Conservation (phyloP, 129 eudicot species). For the Flaveria linearis region DNA sequence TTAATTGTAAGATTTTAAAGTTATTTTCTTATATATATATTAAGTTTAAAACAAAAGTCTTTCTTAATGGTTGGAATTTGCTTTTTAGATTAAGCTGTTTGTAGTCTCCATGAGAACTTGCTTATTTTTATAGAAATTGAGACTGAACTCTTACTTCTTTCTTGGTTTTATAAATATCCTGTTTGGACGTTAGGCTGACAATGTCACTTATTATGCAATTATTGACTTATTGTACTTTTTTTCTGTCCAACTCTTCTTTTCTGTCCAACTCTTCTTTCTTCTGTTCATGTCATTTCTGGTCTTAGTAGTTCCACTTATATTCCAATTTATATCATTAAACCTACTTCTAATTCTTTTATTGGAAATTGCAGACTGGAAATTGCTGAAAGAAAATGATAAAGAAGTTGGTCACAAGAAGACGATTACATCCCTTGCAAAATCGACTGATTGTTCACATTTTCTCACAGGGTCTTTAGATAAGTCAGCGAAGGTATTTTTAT, state of each 20-base stretch:
- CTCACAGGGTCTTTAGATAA: conserved; percentile 83
- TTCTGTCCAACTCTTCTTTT: no score
- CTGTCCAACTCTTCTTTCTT: no score
- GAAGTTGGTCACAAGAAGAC: conserved; percentile 78
- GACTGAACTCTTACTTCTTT: no score
- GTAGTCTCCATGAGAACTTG: not conserved
- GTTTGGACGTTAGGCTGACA: no score
- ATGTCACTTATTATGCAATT: no score
- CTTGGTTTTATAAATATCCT: no score
- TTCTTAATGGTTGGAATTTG: not conserved
- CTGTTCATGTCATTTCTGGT: no score
- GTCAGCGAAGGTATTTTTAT: conserved; percentile 72
- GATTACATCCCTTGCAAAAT: conserved; percentile 69
- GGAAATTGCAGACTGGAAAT: conserved; percentile 60
- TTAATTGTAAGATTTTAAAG: not conserved
- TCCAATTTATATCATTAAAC: not conserved
- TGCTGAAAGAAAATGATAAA: conserved; percentile 72
- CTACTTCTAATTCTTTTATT: not conserved
- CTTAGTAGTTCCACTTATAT: no score
- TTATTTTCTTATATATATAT: not conserved
- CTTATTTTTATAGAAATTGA: not conserved
- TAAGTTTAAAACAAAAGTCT: not conserved
- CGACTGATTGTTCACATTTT: conserved; percentile 79
- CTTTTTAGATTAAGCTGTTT: not conserved
- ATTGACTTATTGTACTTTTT: no score